Conservation (phyloP, 495 filamentous ascomycete genomes). For the Hypoxylon perforatum region DNA sequence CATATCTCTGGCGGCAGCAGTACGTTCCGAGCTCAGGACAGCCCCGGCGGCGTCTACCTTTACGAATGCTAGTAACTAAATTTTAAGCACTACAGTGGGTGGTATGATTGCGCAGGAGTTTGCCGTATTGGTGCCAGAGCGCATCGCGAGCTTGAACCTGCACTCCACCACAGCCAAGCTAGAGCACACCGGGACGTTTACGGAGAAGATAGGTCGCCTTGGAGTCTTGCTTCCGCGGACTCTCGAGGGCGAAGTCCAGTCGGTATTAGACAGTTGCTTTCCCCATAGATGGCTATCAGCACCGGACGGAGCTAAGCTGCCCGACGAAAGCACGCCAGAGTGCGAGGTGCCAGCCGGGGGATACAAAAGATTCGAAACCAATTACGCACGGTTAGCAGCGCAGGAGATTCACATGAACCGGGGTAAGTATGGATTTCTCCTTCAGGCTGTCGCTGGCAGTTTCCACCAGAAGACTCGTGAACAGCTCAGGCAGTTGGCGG, state of each 20-base stretch:
- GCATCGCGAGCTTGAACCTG: constrained; percentile 71
- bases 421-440: constrained; percentile 67
- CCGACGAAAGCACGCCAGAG: constrained; percentile 26
- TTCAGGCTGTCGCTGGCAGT: constrained; percentile 74
- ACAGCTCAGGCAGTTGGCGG: constrained; percentile 66
- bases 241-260: constrained; percentile 58
- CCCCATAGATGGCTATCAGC: constrained; percentile 64
- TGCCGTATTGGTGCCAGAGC: constrained; percentile 65
- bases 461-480: constrained; percentile 72
- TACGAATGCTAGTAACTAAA: not conserved
- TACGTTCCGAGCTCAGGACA: constrained; percentile 2
- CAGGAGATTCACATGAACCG: constrained; percentile 68
- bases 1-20: constrained; percentile 73
- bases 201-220: constrained; percentile 30
- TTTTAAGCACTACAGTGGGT: constrained; percentile 59
- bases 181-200: constrained; percentile 67
- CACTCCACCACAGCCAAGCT: constrained; percentile 72
- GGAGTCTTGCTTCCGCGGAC: constrained; percentile 70
- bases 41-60: not conserved
- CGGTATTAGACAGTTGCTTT: constrained; percentile 65
- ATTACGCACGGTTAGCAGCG: constrained; percentile 75
- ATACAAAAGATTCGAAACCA: constrained; percentile 67
- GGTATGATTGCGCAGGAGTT: constrained; percentile 83
- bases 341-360: constrained; percentile 30
- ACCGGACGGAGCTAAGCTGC: constrained; percentile 62